phyloP scores from a whole-genome alignment of 768 basidiomycete species.

The Paxillus ammoniavirescens region DNA sequence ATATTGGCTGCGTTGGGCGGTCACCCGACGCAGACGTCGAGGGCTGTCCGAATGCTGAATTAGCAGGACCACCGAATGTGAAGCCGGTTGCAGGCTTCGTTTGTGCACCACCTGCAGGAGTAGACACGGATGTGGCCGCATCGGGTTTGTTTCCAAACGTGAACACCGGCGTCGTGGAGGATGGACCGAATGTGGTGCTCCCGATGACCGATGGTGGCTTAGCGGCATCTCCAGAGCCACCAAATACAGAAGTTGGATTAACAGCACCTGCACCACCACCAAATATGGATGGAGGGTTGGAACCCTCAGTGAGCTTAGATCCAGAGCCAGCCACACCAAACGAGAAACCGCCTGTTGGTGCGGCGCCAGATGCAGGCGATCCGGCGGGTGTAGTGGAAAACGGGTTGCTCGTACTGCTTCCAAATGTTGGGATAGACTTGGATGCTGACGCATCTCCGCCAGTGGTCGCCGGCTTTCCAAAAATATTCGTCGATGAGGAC shows the following conservation, averaged over 20 bases:
- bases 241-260: not conserved
- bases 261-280: slow-evolving; percentile 6
- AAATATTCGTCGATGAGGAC: slow-evolving; percentile 12
- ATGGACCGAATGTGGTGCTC: slow-evolving; percentile 7
- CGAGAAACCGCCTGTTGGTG: slow-evolving; percentile 14
- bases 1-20: slow-evolving; percentile 6
- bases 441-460: slow-evolving; percentile 23
- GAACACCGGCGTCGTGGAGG: slow-evolving; percentile 8
- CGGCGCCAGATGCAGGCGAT: slow-evolving; percentile 11
- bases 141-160: slow-evolving; percentile 20
- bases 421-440: slow-evolving; percentile 13
- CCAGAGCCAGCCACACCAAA: slow-evolving; percentile 15
- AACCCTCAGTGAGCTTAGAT: slow-evolving; percentile 15
- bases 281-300: slow-evolving; percentile 17
- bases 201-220: slow-evolving; percentile 4
- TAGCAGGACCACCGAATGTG: slow-evolving; percentile 13
- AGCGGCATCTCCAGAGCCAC: not conserved
- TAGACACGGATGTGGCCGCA: not conserved
- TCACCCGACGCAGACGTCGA: not conserved
- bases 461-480: slow-evolving; percentile 12
- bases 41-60: slow-evolving; percentile 12
- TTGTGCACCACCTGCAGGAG: slow-evolving; percentile 13
- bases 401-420: slow-evolving; percentile 13
- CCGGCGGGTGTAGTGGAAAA: slow-evolving; percentile 16
- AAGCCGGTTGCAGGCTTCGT: slow-evolving; percentile 29